Percentiles rank a stretch among this genome's conserved stretches.
Evolutionary conservation across 1,284 basidiomycete species (phyloP).

Genomic region (Sanghuangporus sanghuang): DNA sequence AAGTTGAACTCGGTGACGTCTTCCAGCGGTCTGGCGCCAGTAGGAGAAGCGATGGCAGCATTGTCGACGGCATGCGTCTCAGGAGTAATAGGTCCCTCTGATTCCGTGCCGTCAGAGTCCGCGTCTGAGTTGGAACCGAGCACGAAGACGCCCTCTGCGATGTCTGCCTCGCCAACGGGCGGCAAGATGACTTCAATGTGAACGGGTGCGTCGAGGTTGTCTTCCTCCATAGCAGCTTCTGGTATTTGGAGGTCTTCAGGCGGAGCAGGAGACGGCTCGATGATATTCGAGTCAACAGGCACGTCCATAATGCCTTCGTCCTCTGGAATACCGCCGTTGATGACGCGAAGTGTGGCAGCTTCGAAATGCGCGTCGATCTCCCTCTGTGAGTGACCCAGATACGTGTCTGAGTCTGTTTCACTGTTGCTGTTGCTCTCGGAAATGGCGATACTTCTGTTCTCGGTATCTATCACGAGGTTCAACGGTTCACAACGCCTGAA

Average conservation of each 20-base stretch:
- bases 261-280: neutral
- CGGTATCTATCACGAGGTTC: neutral
- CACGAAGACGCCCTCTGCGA: neutral
- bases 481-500: neutral
- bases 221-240: neutral
- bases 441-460: too few species aligned
- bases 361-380: neutral
- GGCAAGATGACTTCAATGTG: neutral
- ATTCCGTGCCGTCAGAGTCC: conserved; percentile 1
- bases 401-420: too few species aligned
- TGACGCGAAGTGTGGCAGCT: neutral
- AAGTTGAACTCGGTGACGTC: neutral
- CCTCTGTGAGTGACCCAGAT: too few species aligned
- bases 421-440: too few species aligned
- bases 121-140: neutral
- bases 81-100: conserved; percentile 13
- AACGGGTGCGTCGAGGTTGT: neutral
- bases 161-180: neutral
- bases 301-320: neutral
- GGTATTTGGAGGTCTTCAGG: neutral
- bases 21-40: neutral
- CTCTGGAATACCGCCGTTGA: neutral
- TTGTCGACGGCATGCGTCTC: conserved; percentile 1
- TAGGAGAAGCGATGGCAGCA: neutral
- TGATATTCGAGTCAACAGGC: neutral